Evolutionary conservation across 2,329 filamentous ascomycete genomes (phyloP).

Genomic region (Cladosporium phlei): DNA sequence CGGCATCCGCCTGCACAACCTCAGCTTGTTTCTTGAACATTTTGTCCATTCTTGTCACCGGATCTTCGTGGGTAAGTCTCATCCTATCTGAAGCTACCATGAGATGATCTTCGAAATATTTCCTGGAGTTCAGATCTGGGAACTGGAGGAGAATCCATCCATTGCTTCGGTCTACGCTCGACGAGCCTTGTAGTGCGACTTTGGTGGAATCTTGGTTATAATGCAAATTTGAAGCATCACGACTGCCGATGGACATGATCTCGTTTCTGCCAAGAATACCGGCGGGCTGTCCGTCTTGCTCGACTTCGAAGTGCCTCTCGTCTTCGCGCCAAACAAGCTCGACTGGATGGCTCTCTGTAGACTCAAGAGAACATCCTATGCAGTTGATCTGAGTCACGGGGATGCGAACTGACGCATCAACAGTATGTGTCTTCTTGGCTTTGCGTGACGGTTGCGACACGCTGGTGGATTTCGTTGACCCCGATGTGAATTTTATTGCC

Average conservation of each 20-base stretch:
- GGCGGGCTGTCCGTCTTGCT: not conserved
- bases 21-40: not conserved
- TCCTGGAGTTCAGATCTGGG: too few relatives aligned
- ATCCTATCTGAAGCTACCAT: not conserved
- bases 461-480: not conserved
- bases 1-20: not conserved
- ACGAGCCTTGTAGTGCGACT: not conserved
- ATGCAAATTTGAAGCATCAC: not conserved
- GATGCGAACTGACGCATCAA: not conserved
- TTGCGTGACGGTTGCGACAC: not conserved
- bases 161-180: conserved; percentile 1
- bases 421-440: not conserved
- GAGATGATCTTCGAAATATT: not conserved
- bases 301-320: not conserved
- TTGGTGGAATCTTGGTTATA: not conserved
- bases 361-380: not conserved
- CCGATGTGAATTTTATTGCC: not conserved
- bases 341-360: not conserved
- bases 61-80: not conserved
- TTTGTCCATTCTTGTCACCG: not conserved
- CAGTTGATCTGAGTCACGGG: not conserved
- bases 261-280: not conserved
- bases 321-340: conserved; percentile 7
- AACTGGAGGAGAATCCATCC: not conserved
- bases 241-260: not conserved